A percentile compares a stretch with the other conserved stretches of the same genome.
Evolutionary conservation across 2,329 filamentous ascomycete genomes (phyloP).

Genomic region (Sclerotinia sclerotiorum): DNA sequence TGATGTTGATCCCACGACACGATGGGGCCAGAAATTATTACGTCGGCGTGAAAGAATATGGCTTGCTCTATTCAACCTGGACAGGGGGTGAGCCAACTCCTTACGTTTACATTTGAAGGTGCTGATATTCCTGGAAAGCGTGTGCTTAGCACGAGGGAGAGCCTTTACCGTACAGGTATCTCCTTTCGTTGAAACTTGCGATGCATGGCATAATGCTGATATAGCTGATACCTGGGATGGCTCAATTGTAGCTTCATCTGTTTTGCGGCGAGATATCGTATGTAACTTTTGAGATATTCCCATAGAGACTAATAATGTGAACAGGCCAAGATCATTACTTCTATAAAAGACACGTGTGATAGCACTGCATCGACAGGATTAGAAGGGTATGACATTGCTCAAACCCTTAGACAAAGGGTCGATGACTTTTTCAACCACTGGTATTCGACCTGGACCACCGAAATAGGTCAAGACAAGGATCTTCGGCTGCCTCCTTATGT

Average conservation of each 20-base stretch:
- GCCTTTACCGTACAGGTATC: conserved; percentile 68
- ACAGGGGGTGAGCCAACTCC: conserved; percentile 55
- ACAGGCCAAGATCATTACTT: conserved; percentile 56
- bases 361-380: conserved; percentile 48
- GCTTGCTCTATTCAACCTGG: conserved; percentile 71
- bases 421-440: conserved; percentile 66
- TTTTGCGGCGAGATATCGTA: conserved; percentile 66
- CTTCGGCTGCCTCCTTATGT: conserved; percentile 67
- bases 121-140: conserved; percentile 44
- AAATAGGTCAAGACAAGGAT: conserved; percentile 55
- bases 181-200: conserved; percentile 64
- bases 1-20: conserved; percentile 60
- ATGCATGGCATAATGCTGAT: conserved; percentile 65
- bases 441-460: conserved; percentile 61
- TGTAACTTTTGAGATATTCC: conserved; percentile 26
- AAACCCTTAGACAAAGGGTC: conserved; percentile 60
- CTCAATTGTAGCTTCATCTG: conserved; percentile 69
- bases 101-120: background rate
- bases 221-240: conserved; percentile 67
- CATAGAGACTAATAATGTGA: conserved; percentile 5
- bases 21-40: conserved; percentile 60
- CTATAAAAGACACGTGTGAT: conserved; percentile 60
- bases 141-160: conserved; percentile 68
- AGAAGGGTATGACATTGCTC: conserved; percentile 54
- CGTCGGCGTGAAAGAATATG: conserved; percentile 67